These are phyloP conservation scores for Penicillium salamii DNA, from an alignment of 495 filamentous ascomycete species.

Conservation along the genomic window DNA sequence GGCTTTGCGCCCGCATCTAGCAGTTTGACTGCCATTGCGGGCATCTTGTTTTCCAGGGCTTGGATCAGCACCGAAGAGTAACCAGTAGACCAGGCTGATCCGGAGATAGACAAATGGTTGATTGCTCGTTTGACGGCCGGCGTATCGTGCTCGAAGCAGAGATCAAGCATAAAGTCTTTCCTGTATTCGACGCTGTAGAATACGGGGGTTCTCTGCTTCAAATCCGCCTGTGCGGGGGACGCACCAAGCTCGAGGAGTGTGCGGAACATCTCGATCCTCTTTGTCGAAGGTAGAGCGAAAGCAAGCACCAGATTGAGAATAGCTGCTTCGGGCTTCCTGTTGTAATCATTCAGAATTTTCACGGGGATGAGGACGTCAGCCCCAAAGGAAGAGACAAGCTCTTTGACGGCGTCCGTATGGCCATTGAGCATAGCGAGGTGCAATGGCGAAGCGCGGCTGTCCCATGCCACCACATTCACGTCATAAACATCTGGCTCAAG, in stretches of 20 bases:
- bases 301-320: constrained; percentile 65
- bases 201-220: constrained; percentile 55
- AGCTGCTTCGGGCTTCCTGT: constrained; percentile 47
- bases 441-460: constrained; percentile 64
- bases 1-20: constrained; percentile 44
- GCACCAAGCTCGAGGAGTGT: constrained; percentile 68
- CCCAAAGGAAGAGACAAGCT: constrained; percentile 68
- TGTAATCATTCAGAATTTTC: constrained; percentile 50
- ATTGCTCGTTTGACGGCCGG: constrained; percentile 59
- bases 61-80: constrained; percentile 39
- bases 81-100: constrained; percentile 7
- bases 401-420: constrained; percentile 61
- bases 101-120: constrained; percentile 51
- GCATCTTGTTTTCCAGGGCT: constrained; percentile 39
- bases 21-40: constrained; percentile 36
- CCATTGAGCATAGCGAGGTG: constrained; percentile 75
- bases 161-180: constrained; percentile 52
- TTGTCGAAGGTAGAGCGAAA: constrained; percentile 51
- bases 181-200: constrained; percentile 50
- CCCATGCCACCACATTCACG: constrained; percentile 73
- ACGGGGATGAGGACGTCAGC: constrained; percentile 71
- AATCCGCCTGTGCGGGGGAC: constrained; percentile 69
- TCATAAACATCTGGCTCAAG: constrained; percentile 76
- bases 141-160: constrained; percentile 56
- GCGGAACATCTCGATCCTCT: constrained; percentile 56